A percentile compares a stretch with the other conserved stretches of the same genome.
These are phyloP conservation scores for Ophiocordyceps camponoti-saundersi DNA, from an alignment of 2,329 filamentous ascomycete species.

Conservation along the genomic window DNA sequence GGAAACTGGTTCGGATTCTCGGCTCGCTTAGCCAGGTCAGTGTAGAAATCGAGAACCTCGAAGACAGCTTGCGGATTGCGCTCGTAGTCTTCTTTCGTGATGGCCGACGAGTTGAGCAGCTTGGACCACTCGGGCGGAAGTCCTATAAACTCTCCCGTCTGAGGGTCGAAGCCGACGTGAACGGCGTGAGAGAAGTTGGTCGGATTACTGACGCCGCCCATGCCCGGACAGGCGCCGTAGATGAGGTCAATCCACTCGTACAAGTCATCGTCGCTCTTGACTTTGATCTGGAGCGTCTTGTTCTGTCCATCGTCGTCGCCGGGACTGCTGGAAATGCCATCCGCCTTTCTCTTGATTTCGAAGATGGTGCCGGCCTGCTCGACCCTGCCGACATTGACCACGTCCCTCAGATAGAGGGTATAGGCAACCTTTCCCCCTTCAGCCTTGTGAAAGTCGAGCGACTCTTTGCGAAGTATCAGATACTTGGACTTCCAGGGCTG, in stretches of 20 bases:
- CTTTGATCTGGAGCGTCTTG: constrained; percentile 76
- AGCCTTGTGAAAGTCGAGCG: constrained; percentile 86
- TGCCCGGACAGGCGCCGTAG: constrained; percentile 88
- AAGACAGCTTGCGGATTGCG: constrained; percentile 81
- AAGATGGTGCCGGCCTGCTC: constrained; percentile 86
- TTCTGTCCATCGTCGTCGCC: constrained; percentile 65
- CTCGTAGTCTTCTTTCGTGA: constrained; percentile 97
- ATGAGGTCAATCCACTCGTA: constrained; percentile 99
- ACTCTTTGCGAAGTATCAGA: constrained; percentile 79
- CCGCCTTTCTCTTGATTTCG: constrained; percentile 68
- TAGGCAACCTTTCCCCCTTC: constrained; percentile 79
- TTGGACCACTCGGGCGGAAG: constrained; percentile 95
- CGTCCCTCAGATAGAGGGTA: constrained; percentile 69
- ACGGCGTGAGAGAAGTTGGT: constrained; percentile 97
- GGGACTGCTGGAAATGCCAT: constrained; percentile 51
- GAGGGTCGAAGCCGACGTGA: constrained; percentile 92
- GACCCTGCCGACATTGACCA: constrained; percentile 77
- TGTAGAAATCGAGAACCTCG: constrained; percentile 73
- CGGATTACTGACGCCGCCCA: constrained; percentile 96
- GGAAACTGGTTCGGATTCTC: constrained; percentile 55
- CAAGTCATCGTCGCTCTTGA: constrained; percentile 89
- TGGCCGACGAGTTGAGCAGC: constrained; percentile 84
- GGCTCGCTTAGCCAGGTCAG: constrained; percentile 60
- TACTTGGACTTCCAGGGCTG: constrained; percentile 81
- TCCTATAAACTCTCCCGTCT: constrained; percentile 87